Percentiles rank a stretch among this genome's conserved stretches.
Conservation (phyloP, 192 early-diverging fungal genomes). For the Neocallimastix lanati region DNA sequence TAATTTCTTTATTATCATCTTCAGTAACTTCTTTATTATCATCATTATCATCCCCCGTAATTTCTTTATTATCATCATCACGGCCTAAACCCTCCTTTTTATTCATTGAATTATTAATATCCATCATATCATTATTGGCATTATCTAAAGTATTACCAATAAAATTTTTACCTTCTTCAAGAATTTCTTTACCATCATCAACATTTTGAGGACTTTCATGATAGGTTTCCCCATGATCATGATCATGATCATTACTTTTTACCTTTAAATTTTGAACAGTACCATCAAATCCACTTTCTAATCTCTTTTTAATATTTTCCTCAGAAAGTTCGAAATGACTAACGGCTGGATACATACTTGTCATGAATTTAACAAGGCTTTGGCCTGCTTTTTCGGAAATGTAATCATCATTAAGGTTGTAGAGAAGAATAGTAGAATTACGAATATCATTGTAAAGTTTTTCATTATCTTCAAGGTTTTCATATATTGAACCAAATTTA, state of each 20-base stretch:
- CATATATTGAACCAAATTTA: neutral
- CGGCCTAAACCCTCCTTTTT: neutral
- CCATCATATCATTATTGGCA: neutral
- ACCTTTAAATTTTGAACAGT: too few relatives aligned
- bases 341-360: neutral
- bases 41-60: too few relatives aligned
- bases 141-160: neutral
- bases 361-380: neutral
- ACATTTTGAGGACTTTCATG: neutral
- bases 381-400: neutral
- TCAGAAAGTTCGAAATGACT: neutral
- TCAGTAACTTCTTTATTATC: too few relatives aligned
- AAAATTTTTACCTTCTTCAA: neutral
- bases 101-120: neutral
- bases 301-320: neutral
- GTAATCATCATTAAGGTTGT: neutral
- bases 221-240: neutral
- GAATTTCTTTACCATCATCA: neutral
- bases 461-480: neutral
- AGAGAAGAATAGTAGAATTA: neutral
- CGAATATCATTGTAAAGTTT: neutral
- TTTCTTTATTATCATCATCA: neutral
- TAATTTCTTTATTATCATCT: too few relatives aligned
- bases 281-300: neutral
- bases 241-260: neutral